Percentiles rank a stretch among this genome's conserved stretches.
Evolutionary conservation across 2,329 filamentous ascomycete genomes (phyloP).

Genomic region (Ceratocystis eucalypticola): DNA sequence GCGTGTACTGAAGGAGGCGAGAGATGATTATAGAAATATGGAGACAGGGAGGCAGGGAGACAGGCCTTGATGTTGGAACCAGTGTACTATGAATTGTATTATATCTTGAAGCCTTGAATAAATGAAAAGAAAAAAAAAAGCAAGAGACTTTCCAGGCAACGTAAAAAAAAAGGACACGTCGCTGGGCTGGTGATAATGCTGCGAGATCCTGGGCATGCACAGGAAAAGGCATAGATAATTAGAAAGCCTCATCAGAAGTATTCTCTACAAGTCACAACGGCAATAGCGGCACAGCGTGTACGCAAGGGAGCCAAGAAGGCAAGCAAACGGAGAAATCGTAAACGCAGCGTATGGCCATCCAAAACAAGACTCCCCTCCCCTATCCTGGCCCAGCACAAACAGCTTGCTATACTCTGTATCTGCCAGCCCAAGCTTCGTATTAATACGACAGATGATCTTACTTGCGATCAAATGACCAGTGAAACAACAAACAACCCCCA

Average conservation of each 20-base stretch:
- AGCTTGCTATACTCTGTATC: conserved; percentile 1
- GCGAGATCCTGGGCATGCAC: too few species aligned
- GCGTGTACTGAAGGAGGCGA: neutral
- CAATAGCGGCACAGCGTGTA: neutral
- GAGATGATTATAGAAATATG: neutral
- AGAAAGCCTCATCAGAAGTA: neutral
- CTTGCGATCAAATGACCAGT: neutral
- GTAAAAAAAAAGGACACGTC: neutral
- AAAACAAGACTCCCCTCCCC: conserved; percentile 4
- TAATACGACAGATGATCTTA: neutral
- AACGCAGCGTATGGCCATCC: conserved; percentile 11
- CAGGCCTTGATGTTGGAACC: neutral
- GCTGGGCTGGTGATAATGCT: too few species aligned
- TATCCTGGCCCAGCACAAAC: neutral
- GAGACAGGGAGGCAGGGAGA: neutral
- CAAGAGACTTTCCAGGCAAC: neutral
- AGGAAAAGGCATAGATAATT: too few species aligned
- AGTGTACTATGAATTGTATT: conserved; percentile 17
- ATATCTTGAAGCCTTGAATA: conserved; percentile 8
- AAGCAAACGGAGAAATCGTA: conserved; percentile 2
- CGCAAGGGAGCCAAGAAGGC: neutral
- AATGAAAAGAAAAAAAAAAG: too few species aligned
- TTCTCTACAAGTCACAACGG: neutral
- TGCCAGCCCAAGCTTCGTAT: neutral
- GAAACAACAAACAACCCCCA: neutral